Conservation (phyloP, 2,329 filamentous ascomycete species). For the Colletotrichum viniferum region DNA sequence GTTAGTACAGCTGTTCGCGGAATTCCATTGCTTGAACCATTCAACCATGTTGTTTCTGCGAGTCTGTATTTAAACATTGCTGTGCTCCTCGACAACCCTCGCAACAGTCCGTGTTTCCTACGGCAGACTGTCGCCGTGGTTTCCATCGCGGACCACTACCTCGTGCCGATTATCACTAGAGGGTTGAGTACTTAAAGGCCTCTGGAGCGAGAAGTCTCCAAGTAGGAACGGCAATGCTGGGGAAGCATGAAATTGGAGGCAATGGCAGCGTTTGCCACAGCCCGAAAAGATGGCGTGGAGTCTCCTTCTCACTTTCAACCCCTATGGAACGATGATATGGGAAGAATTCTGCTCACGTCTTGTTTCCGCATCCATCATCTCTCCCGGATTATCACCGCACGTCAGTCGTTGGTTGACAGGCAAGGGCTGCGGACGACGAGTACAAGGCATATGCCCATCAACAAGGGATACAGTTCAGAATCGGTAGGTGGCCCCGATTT, state of each 20-base stretch:
- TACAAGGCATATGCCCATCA: background rate
- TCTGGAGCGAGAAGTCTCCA: background rate
- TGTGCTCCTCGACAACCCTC: background rate
- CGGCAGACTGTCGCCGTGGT: background rate
- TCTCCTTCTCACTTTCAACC: background rate
- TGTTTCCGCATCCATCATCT: background rate
- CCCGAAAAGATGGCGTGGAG: background rate
- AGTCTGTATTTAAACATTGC: background rate
- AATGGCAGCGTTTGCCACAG: background rate
- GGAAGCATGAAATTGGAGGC: background rate
- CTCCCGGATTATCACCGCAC: accelerated
- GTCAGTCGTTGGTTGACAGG: too few relatives aligned
- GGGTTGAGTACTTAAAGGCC: background rate
- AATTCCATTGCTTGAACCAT: background rate
- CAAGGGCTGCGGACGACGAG: background rate
- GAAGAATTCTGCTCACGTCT: background rate
- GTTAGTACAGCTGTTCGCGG: too few relatives aligned
- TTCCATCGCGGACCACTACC: accelerated
- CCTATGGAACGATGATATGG: background rate
- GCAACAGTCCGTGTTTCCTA: background rate
- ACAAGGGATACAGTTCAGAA: accelerated
- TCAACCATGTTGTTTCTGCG: background rate
- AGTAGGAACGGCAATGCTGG: too few relatives aligned
- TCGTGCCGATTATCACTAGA: background rate
- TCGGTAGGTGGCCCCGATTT: background rate